These are phyloP conservation scores for Monocercomonoides exilis DNA, from an alignment of 78 protist genomes.

Conservation along the genomic window DNA sequence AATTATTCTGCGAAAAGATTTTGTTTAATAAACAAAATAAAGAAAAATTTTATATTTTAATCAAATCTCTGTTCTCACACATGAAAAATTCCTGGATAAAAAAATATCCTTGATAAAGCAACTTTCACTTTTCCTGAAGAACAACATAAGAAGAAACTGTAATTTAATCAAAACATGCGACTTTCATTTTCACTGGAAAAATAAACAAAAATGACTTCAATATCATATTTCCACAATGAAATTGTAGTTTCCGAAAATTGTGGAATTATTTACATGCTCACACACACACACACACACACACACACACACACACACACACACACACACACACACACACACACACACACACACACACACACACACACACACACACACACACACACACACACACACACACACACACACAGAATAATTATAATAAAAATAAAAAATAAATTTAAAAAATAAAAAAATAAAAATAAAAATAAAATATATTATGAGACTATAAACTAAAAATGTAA, in stretches of 20 bases:
- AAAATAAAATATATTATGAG: not conserved
- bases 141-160: not conserved
- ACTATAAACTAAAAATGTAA: not conserved
- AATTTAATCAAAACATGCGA: not conserved
- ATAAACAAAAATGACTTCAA: not conserved
- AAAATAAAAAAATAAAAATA: not conserved
- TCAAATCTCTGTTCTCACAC: too few relatives aligned
- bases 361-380: too few relatives aligned
- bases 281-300: conserved; percentile 10
- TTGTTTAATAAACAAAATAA: not conserved
- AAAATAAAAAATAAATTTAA: not conserved
- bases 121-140: not conserved
- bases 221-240: not conserved
- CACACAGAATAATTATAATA: not conserved
- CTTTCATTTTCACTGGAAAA: not conserved
- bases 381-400: too few relatives aligned
- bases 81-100: not conserved
- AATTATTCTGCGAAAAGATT: not conserved
- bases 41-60: not conserved
- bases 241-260: not conserved
- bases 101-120: not conserved
- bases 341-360: conserved; percentile 4
- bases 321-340: conserved; percentile 10
- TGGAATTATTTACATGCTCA: not conserved
- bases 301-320: conserved; percentile 10